Evolutionary conservation across 148 eudicot genomes (phyloP).

Genomic region (Heliosperma pusillum): DNA sequence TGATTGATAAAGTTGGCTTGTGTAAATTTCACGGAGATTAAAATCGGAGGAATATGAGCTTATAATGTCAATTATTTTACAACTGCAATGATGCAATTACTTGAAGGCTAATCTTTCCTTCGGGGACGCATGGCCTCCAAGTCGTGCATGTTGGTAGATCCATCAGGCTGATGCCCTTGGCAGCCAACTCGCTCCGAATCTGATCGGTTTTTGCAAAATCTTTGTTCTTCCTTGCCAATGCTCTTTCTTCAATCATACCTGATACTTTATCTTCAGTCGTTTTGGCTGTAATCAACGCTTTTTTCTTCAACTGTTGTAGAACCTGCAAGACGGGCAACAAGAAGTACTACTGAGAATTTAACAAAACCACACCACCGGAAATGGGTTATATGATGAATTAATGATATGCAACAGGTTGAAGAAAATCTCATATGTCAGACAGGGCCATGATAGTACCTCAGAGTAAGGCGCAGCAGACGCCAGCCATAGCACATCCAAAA

Average conservation of each 20-base stretch:
- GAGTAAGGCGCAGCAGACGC: conserved; percentile 47
- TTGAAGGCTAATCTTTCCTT: conserved; percentile 12
- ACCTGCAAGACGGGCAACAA: conserved; percentile 40
- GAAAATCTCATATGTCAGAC: neutral
- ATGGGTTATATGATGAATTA: too few relatives aligned
- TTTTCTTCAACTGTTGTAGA: conserved; percentile 66
- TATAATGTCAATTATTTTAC: too few relatives aligned
- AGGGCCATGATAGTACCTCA: conserved; percentile 41
- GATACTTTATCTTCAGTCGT: conserved; percentile 57
- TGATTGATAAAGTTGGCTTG: neutral
- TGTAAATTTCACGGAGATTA: neutral
- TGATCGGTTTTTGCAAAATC: conserved; percentile 58
- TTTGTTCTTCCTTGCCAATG: conserved; percentile 59
- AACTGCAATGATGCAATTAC: neutral
- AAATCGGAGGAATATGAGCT: too few relatives aligned
- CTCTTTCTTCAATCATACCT: conserved; percentile 52
- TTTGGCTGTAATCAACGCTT: conserved; percentile 63
- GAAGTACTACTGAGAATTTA: neutral
- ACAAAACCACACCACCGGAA: neutral
- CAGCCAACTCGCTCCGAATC: conserved; percentile 49
- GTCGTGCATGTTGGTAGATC: conserved; percentile 60
- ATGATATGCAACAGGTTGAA: neutral
- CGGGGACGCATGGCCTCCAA: conserved; percentile 78
- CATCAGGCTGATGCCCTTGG: conserved; percentile 74
- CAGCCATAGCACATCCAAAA: conserved; percentile 68